A percentile compares a stretch with the other conserved stretches of the same genome.
phyloP scores from a whole-genome alignment of 768 basidiomycete species.

The Atractiella rhizophila region DNA sequence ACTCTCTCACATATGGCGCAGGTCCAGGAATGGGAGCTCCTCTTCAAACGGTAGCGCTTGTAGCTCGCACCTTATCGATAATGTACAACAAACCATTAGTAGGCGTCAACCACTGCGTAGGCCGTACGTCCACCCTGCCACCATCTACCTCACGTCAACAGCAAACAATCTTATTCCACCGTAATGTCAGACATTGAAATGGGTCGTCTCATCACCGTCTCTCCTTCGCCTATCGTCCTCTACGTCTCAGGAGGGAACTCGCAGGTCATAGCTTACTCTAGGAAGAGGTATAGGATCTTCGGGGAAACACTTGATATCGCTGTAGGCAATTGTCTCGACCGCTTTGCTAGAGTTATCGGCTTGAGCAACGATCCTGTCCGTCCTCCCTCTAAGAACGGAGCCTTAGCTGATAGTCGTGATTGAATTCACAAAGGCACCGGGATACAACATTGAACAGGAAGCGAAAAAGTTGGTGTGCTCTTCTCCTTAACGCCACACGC shows the following conservation, averaged over 20 bases:
- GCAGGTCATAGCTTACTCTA: slow-evolving; percentile 94
- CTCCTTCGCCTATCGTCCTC: slow-evolving; percentile 80
- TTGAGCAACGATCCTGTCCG: slow-evolving; percentile 87
- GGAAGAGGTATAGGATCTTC: slow-evolving; percentile 90
- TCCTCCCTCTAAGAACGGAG: too few relatives aligned
- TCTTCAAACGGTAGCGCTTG: slow-evolving; percentile 73
- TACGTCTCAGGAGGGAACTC: slow-evolving; percentile 99
- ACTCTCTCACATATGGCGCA: too few relatives aligned
- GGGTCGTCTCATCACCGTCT: slow-evolving; percentile 81
- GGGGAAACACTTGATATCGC: slow-evolving; percentile 97
- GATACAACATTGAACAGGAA: slow-evolving; percentile 89
- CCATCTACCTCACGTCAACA: slow-evolving; percentile 9
- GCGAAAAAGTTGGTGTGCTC: slow-evolving; percentile 51
- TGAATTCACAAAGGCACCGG: too few relatives aligned
- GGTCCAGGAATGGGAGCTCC: slow-evolving; percentile 99
- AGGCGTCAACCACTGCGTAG: slow-evolving; percentile 97
- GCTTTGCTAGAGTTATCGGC: slow-evolving; percentile 82
- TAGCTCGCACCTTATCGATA: slow-evolving; percentile 70
- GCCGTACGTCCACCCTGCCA: slow-evolving; percentile 34
- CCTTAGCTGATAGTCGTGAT: too few relatives aligned
- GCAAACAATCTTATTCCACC: neutral
- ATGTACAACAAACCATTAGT: slow-evolving; percentile 74
- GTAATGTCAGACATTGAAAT: slow-evolving; percentile 69
- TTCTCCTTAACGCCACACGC: neutral
- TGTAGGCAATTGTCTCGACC: slow-evolving; percentile 94